Evolutionary conservation across 306 rosid genomes (phyloP).

Genomic region (Cicer yamashitae): DNA sequence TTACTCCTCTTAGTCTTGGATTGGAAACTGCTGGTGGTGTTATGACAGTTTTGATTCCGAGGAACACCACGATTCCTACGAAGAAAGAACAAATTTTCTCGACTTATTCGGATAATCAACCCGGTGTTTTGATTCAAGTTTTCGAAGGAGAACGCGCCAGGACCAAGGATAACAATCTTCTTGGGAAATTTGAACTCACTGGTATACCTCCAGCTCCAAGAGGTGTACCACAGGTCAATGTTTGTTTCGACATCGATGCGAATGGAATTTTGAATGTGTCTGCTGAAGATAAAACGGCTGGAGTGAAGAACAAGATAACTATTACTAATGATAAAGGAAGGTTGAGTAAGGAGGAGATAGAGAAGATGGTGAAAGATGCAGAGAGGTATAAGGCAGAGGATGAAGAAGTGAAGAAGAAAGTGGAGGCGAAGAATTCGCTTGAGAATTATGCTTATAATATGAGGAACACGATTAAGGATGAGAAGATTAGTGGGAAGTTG

Average conservation of each 20-base stretch:
- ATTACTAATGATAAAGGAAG: conserved; percentile 85
- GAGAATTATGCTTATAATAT: conserved; percentile 89
- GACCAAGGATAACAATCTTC: conserved; percentile 74
- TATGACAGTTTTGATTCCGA: conserved; percentile 76
- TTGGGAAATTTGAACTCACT: conserved; percentile 76
- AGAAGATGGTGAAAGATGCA: conserved; percentile 84
- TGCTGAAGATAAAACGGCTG: conserved; percentile 85
- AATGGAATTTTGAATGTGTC: conserved; percentile 78
- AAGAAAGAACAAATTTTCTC: conserved; percentile 89
- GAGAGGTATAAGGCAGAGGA: conserved; percentile 88
- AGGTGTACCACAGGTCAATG: conserved; percentile 84
- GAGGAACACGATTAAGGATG: conserved; percentile 82
- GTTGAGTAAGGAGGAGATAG: conserved; percentile 83
- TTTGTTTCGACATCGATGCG: conserved; percentile 73
- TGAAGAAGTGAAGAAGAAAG: conserved; percentile 86
- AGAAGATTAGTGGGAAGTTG: conserved; percentile 69
- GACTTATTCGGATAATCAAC: conserved; percentile 79
- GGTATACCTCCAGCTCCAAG: conserved; percentile 90
- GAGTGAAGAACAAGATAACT: conserved; percentile 87
- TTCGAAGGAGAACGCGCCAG: conserved; percentile 81
- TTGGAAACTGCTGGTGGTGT: conserved; percentile 87
- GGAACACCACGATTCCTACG: conserved; percentile 82
- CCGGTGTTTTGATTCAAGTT: conserved; percentile 85
- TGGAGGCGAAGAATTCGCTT: conserved; percentile 78
- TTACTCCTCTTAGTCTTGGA: conserved; percentile 73